phyloP scores from a whole-genome alignment of 2,329 filamentous ascomycete species.

The Colletotrichum chlorophyti region DNA sequence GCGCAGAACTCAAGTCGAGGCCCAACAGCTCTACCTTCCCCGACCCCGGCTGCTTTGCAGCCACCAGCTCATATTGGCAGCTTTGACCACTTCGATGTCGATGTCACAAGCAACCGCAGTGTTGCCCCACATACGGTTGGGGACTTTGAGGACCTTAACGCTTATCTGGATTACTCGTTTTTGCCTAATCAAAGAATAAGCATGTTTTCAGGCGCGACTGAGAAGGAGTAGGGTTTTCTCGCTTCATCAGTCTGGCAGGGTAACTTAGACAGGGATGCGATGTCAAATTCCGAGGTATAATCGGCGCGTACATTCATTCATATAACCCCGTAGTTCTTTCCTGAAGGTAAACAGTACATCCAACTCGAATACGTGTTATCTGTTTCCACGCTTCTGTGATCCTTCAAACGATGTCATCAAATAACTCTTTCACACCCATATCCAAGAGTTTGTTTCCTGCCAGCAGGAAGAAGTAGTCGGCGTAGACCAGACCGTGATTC shows the following conservation, averaged over 20 bases:
- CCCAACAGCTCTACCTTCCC: conserved; percentile 25
- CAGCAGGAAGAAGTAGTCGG: conserved; percentile 54
- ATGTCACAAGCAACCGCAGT: not conserved
- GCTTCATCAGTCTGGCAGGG: too few relatives aligned
- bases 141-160: conserved; percentile 31
- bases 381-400: not conserved
- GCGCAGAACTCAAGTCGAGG: conserved; percentile 25
- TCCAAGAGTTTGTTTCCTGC: conserved; percentile 52
- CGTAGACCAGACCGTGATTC: conserved; percentile 56
- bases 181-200: conserved; percentile 34
- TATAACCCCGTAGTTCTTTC: too few relatives aligned
- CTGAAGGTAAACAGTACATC: not conserved
- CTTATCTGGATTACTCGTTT: conserved; percentile 35
- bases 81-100: not conserved
- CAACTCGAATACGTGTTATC: not conserved
- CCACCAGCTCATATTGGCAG: not conserved
- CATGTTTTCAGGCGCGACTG: conserved; percentile 30
- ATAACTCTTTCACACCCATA: conserved; percentile 30
- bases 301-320: not conserved
- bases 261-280: too few relatives aligned
- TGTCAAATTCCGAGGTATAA: too few relatives aligned
- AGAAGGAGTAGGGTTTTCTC: not conserved
- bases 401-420: not conserved
- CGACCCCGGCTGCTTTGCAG: not conserved
- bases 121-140: not conserved